Percentiles rank a stretch among this genome's conserved stretches.
Evolutionary conservation across 192 early-diverging fungal genomes (phyloP).

Genomic region (Oehlia diaphana): DNA sequence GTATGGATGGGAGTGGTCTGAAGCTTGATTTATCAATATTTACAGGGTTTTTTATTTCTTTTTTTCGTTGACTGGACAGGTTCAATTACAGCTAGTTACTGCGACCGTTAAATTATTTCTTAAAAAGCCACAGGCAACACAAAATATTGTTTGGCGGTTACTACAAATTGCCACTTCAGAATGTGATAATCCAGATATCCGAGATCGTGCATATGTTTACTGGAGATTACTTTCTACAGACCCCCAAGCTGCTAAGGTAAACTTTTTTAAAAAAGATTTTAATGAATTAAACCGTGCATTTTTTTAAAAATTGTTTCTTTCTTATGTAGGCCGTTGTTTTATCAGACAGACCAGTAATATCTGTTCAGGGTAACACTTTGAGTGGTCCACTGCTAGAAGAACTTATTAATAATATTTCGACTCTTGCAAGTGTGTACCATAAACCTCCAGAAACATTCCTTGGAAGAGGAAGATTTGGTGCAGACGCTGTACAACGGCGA

Average conservation of each 20-base stretch:
- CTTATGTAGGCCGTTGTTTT: conserved; percentile 71
- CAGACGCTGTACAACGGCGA: conserved; percentile 52
- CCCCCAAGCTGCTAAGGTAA: conserved; percentile 87
- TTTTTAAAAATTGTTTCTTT: conserved; percentile 25
- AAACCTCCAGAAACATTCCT: conserved; percentile 83
- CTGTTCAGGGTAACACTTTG: conserved; percentile 64
- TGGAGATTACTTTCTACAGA: conserved; percentile 95
- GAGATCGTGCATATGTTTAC: conserved; percentile 96
- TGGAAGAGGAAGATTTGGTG: conserved; percentile 59
- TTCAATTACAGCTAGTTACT: conserved; percentile 91
- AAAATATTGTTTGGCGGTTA: conserved; percentile 84
- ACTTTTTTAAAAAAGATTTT: neutral
- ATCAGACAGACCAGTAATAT: conserved; percentile 86
- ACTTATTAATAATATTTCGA: conserved; percentile 82
- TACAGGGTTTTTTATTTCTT: conserved; percentile 15
- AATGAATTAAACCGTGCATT: neutral
- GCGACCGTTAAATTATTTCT: conserved; percentile 94
- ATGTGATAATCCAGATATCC: conserved; percentile 92
- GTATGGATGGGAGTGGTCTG: neutral
- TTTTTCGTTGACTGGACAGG: conserved; percentile 41
- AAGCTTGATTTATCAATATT: neutral
- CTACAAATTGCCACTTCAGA: conserved; percentile 87
- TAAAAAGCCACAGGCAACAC: conserved; percentile 81
- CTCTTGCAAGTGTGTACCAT: conserved; percentile 94
- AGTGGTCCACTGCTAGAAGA: conserved; percentile 80